Evolutionary conservation across 805 yeast species (phyloP).

Genomic region (Kodamaea kakaduensis): DNA sequence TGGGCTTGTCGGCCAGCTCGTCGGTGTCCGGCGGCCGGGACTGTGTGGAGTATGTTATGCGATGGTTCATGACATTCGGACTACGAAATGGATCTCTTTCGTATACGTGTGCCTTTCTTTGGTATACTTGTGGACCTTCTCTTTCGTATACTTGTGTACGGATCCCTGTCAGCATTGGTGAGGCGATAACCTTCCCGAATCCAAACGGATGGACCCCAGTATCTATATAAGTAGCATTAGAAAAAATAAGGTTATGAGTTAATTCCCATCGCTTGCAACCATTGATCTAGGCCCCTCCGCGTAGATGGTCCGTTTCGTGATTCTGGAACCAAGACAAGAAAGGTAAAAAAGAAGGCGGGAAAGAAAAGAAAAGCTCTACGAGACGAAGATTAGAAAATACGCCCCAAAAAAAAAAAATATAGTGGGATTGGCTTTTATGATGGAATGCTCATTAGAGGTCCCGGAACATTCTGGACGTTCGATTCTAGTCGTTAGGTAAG

Average conservation of each 20-base stretch:
- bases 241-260: neutral
- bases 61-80: slow-evolving; percentile 5
- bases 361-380: neutral
- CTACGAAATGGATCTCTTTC: too few species aligned
- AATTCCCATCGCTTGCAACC: neutral
- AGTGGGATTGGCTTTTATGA: too few species aligned
- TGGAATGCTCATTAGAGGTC: too few species aligned
- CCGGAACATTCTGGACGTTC: too few species aligned
- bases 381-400: too few species aligned
- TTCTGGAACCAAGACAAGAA: neutral
- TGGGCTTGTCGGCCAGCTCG: neutral
- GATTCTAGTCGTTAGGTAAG: too few species aligned
- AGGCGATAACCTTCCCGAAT: too few species aligned
- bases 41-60: slow-evolving; percentile 3
- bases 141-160: neutral
- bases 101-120: too few species aligned
- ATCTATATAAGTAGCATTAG: neutral
- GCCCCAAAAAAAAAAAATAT: too few species aligned
- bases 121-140: neutral
- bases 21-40: neutral
- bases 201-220: too few species aligned
- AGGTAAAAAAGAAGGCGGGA: neutral
- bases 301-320: slow-evolving; percentile 1
- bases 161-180: slow-evolving; percentile 1
- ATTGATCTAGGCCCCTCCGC: slow-evolving; percentile 3